These are phyloP conservation scores for Colletotrichum cordylinicola DNA, from an alignment of 2,329 filamentous ascomycete species.

Conservation along the genomic window DNA sequence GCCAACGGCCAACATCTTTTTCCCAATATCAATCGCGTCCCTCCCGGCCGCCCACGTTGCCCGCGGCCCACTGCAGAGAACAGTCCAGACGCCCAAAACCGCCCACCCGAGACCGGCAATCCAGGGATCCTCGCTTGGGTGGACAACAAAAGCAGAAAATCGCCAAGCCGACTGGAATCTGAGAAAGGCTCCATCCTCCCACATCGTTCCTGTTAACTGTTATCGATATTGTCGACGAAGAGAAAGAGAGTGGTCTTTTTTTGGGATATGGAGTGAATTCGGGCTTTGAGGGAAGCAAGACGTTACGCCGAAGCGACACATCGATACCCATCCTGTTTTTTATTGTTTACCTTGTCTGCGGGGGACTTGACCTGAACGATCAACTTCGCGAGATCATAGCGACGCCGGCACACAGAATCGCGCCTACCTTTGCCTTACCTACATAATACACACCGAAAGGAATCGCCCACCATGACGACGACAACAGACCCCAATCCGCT, in stretches of 20 bases:
- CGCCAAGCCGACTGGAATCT: not conserved
- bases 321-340: not conserved
- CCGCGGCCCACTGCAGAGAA: not conserved
- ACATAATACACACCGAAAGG: not conserved
- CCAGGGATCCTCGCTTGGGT: not conserved
- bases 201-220: not conserved
- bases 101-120: not conserved
- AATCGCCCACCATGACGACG: not conserved
- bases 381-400: not conserved
- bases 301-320: not conserved
- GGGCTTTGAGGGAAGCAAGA: not conserved
- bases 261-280: not conserved
- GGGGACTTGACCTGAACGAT: not conserved
- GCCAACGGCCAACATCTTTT: not conserved
- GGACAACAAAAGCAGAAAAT: not conserved
- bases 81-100: not conserved
- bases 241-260: not conserved
- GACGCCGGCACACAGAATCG: not conserved
- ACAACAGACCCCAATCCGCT: conserved; percentile 8
- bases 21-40: not conserved
- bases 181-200: not conserved
- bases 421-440: not conserved
- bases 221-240: not conserved
- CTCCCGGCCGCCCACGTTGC: not conserved
- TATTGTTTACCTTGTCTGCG: not conserved